A percentile compares a stretch with the other conserved stretches of the same genome.
phyloP scores from a whole-genome alignment of 306 rosid species.

The Quercus rubra region DNA sequence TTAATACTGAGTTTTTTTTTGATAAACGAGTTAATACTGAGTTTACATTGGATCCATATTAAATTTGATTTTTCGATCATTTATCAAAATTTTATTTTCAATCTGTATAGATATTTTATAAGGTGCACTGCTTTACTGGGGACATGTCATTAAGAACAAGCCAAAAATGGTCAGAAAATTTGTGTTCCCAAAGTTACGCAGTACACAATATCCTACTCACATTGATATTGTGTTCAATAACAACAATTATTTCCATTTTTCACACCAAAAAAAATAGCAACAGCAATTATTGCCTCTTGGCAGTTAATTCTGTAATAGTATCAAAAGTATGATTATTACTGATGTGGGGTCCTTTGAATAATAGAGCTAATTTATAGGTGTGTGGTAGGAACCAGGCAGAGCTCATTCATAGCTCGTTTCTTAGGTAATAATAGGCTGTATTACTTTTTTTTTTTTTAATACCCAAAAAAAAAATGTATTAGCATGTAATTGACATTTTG shows the following conservation, averaged over 20 bases:
- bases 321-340: background rate
- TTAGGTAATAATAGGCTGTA: no score
- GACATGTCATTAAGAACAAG: constrained; percentile 14
- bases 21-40: background rate
- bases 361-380: background rate
- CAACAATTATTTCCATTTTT: no score
- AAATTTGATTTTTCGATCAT: background rate
- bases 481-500: no score
- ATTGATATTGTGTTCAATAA: constrained; percentile 8
- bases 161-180: constrained; percentile 23
- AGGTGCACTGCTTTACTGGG: background rate
- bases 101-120: background rate
- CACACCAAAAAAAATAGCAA: accelerated
- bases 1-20: background rate
- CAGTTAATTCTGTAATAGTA: background rate
- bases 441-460: no score
- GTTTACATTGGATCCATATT: background rate
- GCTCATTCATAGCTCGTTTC: no score
- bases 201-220: background rate
- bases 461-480: no score
- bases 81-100: no score
- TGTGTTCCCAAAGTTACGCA: constrained; percentile 12
- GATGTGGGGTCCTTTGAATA: background rate
- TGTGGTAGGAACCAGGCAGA: no score
- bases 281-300: background rate